Percentiles rank a stretch among this genome's conserved stretches.
Conservation (phyloP, 2,329 filamentous ascomycete species). For the Penicillium sp. region DNA sequence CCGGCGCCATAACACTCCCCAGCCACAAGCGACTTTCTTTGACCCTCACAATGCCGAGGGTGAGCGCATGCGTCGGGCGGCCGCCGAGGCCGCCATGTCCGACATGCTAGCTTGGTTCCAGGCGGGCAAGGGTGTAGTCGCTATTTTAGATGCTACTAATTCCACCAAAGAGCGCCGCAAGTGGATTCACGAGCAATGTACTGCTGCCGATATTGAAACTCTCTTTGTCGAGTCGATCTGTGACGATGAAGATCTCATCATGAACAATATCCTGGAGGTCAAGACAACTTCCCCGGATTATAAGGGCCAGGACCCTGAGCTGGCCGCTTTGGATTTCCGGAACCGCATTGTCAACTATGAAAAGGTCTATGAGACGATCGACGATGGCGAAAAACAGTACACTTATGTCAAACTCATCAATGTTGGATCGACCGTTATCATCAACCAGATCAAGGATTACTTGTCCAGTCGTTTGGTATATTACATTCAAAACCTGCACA, state of each 20-base stretch:
- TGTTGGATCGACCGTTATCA: constrained; percentile 92
- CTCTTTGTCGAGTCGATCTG: constrained; percentile 97
- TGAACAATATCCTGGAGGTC: constrained; percentile 96
- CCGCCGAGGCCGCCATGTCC: constrained; percentile 84
- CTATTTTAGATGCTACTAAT: constrained; percentile 95
- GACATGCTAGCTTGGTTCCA: constrained; percentile 96
- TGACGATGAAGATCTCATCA: constrained; percentile 92
- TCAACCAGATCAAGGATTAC: constrained; percentile 97
- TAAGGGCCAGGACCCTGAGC: constrained; percentile 86
- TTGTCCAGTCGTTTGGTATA: constrained; percentile 95
- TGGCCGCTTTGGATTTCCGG: constrained; percentile 86
- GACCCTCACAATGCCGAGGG: constrained; percentile 87
- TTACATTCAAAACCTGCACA: constrained; percentile 98
- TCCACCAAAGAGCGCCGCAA: constrained; percentile 84
- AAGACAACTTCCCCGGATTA: constrained; percentile 98
- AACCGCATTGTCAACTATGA: constrained; percentile 96
- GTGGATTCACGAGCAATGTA: constrained; percentile 85
- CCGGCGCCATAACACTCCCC: constrained; percentile 83
- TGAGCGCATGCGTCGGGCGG: constrained; percentile 81
- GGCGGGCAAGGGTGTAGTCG: constrained; percentile 74
- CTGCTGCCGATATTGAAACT: constrained; percentile 76
- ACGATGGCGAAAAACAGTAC: constrained; percentile 80
- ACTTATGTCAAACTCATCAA: constrained; percentile 98
- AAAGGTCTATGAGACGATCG: constrained; percentile 91
- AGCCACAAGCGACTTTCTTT: constrained; percentile 93